Conservation (phyloP, 768 basidiomycete species). For the Lactarius hengduanensis region DNA sequence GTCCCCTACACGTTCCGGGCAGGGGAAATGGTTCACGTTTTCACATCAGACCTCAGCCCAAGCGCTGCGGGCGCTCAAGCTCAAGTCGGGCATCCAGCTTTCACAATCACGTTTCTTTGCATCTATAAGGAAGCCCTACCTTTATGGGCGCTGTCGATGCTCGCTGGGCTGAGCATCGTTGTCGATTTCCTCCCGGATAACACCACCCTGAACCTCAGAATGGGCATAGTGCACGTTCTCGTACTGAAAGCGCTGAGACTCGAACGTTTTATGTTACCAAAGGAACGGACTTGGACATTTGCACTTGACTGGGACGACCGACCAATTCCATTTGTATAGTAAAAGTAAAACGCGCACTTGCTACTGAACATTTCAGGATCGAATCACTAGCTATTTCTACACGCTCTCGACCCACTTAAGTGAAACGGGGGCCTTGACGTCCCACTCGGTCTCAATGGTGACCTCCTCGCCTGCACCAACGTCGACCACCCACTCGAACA, state of each 20-base stretch:
- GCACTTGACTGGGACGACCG: background rate
- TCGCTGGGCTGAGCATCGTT: constrained; percentile 41
- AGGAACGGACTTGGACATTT: background rate
- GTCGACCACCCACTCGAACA: constrained; percentile 53
- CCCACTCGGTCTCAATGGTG: constrained; percentile 50
- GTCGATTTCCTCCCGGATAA: constrained; percentile 50
- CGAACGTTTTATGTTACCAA: background rate
- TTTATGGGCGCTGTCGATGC: constrained; percentile 31
- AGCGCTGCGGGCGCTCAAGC: background rate
- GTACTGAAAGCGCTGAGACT: constrained; percentile 1
- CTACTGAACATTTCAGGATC: no score
- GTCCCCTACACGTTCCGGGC: background rate
- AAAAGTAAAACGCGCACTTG: background rate
- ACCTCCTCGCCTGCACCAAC: constrained; percentile 45
- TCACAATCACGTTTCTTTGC: constrained; percentile 34
- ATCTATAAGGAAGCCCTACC: constrained; percentile 26
- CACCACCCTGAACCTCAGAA: constrained; percentile 33
- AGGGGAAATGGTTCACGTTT: constrained; percentile 7
- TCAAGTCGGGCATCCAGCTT: constrained; percentile 11
- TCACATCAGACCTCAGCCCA: background rate
- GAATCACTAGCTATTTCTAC: background rate
- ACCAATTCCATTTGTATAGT: constrained; percentile 8
- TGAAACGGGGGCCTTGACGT: constrained; percentile 46
- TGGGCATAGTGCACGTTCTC: constrained; percentile 42
- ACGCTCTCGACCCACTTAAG: constrained; percentile 30